Percentiles rank a stretch among this genome's conserved stretches.
phyloP scores from a whole-genome alignment of 2,329 filamentous ascomycete genomes.

The Pseudofabraea citricarpa region DNA sequence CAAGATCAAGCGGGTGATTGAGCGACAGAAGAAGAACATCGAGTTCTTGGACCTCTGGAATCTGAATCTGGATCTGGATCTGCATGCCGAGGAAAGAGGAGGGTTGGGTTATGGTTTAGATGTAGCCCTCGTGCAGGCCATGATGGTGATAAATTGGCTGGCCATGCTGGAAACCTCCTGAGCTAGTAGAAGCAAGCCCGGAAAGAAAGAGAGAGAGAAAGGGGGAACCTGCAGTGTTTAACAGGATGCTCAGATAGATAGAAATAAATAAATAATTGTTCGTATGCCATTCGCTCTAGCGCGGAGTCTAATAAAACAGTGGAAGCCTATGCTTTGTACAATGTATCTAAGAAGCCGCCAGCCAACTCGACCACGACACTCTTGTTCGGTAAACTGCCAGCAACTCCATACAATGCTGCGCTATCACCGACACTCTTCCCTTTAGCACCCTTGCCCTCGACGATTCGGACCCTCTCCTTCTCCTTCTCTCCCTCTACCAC shows the following conservation, averaged over 20 bases:
- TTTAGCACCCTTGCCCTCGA: slow-evolving; percentile 61
- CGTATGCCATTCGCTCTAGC: too few relatives aligned
- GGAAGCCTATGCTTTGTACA: slow-evolving; percentile 85
- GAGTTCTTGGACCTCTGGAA: slow-evolving; percentile 39
- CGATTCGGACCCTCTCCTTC: slow-evolving; percentile 68
- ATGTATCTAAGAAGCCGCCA: slow-evolving; percentile 82
- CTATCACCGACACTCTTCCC: slow-evolving; percentile 72
- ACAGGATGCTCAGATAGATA: too few relatives aligned
- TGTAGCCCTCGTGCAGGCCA: slow-evolving; percentile 36
- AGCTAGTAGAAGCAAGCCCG: too few relatives aligned
- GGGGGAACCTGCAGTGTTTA: too few relatives aligned
- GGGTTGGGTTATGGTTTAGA: slow-evolving; percentile 33
- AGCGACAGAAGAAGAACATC: slow-evolving; percentile 27
- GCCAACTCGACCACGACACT: slow-evolving; percentile 88
- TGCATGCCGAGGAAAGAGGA: slow-evolving; percentile 30
- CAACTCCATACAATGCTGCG: slow-evolving; percentile 89
- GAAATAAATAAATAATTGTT: too few relatives aligned
- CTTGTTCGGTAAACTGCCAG: slow-evolving; percentile 92
- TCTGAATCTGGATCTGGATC: slow-evolving; percentile 32
- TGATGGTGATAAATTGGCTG: slow-evolving; percentile 31
- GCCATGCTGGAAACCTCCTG: slow-evolving; percentile 26
- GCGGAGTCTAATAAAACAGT: too few relatives aligned
- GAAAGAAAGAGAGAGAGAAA: too few relatives aligned
- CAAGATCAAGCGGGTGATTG: slow-evolving; percentile 23
- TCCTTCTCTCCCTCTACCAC: slow-evolving; percentile 71